These are phyloP conservation scores for Magnolia kwangsiensis DNA, from an alignment of 164 flowering plant genomes.

Conservation along the genomic window DNA sequence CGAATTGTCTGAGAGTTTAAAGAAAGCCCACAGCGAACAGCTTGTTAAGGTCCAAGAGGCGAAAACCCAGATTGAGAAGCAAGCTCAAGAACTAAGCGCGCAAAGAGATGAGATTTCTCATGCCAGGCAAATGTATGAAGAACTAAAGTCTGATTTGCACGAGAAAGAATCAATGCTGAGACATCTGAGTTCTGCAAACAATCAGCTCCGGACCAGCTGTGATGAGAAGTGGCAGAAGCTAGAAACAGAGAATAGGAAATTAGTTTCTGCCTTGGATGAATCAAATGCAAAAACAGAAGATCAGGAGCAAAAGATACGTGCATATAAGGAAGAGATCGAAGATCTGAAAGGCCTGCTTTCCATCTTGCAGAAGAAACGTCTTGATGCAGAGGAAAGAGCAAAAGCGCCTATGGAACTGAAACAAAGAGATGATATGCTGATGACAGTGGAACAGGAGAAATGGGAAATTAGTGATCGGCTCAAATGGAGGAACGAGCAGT, in stretches of 20 bases:
- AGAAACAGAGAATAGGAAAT: conserved; percentile 42
- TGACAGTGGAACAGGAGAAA: conserved; percentile 39
- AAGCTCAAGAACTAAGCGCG: conserved; percentile 31
- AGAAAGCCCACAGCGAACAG: conserved; percentile 42
- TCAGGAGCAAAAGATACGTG: conserved; percentile 30
- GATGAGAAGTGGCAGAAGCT: conserved; percentile 31
- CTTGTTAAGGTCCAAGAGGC: conserved; percentile 37
- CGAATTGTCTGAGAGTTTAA: conserved; percentile 47
- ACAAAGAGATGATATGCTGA: conserved; percentile 35
- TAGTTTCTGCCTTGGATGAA: conserved; percentile 46
- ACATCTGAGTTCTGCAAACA: conserved; percentile 34
- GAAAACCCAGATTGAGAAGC: conserved; percentile 43
- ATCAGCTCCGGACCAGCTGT: conserved; percentile 32
- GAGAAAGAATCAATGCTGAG: conserved; percentile 39
- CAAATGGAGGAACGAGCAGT: conserved; percentile 73
- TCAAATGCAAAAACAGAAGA: conserved; percentile 28
- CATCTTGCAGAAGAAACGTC: conserved; percentile 33
- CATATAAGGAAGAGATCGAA: conserved; percentile 32
- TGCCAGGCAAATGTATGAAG: conserved; percentile 27
- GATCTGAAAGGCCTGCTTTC: conserved; percentile 36
- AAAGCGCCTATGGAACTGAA: conserved; percentile 32
- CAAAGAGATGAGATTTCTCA: conserved; percentile 36
- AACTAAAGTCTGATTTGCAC: conserved; percentile 28
- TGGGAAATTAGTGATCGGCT: conserved; percentile 38
- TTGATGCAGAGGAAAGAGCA: conserved; percentile 38